Conservation (phyloP, 495 filamentous ascomycete species). For the Bacidia rubella region DNA sequence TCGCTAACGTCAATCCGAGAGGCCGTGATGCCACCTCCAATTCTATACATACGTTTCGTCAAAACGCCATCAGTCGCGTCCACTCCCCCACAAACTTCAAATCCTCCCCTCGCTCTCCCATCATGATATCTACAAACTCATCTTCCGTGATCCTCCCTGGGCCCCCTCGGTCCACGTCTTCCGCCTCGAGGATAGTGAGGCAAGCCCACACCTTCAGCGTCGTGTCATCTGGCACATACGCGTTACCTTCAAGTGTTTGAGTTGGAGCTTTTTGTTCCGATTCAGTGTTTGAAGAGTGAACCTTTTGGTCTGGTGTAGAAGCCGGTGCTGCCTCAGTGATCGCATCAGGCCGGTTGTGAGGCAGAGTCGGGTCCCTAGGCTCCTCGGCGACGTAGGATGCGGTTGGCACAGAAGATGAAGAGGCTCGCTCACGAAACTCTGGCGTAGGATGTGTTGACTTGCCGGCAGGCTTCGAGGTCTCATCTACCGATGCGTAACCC, state of each 20-base stretch:
- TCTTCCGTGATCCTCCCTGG: conserved; percentile 56
- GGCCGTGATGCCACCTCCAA: too few relatives aligned
- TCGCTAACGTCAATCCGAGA: too few relatives aligned
- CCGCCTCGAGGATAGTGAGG: conserved; percentile 47
- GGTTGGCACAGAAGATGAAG: not conserved
- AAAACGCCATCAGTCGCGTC: conserved; percentile 69
- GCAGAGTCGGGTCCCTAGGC: conserved; percentile 10
- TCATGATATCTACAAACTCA: conserved; percentile 64
- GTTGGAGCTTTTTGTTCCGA: conserved; percentile 27
- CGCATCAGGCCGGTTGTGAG: conserved; percentile 11
- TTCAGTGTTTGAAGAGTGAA: conserved; percentile 35
- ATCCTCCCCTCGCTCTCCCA: conserved; percentile 42
- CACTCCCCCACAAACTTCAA: conserved; percentile 70
- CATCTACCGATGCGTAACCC: conserved; percentile 31
- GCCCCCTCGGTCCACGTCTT: conserved; percentile 54
- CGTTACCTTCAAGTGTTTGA: too few relatives aligned
- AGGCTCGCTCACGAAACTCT: not conserved
- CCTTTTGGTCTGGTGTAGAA: conserved; percentile 58
- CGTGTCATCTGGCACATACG: too few relatives aligned
- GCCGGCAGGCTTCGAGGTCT: not conserved
- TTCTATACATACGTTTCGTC: not conserved
- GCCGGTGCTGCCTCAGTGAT: conserved; percentile 41
- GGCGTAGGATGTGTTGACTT: not conserved
- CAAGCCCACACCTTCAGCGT: conserved; percentile 33
- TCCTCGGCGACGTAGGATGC: not conserved